Conservation (phyloP, 2,329 filamentous ascomycete species). For the Fusarium avenaceum region DNA sequence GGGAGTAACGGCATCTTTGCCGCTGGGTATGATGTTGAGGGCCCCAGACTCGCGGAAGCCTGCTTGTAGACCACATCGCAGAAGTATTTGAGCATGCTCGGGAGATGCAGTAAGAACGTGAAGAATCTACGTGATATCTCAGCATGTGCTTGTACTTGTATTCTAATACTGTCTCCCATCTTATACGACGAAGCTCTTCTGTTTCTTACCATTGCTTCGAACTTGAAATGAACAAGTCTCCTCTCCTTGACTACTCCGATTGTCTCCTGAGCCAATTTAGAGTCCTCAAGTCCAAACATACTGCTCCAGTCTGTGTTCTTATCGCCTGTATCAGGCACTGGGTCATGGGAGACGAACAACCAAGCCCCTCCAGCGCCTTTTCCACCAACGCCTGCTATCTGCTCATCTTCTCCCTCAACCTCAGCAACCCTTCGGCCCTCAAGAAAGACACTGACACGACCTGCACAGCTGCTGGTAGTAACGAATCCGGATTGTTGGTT, state of each 20-base stretch:
- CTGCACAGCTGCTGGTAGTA: constrained; percentile 94
- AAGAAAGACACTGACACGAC: constrained; percentile 87
- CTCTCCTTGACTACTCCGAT: constrained; percentile 49
- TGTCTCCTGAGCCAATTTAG: constrained; percentile 46
- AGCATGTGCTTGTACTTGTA: constrained; percentile 38
- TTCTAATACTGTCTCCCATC: constrained; percentile 43
- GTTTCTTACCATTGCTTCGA: constrained; percentile 87
- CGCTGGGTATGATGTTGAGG: constrained; percentile 68
- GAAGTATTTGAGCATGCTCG: constrained; percentile 78
- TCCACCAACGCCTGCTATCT: constrained; percentile 76
- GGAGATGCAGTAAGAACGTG: constrained; percentile 85
- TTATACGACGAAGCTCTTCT: constrained; percentile 4
- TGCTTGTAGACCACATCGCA: constrained; percentile 81
- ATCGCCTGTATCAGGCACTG: constrained; percentile 60
- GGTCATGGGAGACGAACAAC: constrained; percentile 90
- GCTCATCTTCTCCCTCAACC: constrained; percentile 41
- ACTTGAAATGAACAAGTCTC: constrained; percentile 85
- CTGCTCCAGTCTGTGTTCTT: constrained; percentile 52
- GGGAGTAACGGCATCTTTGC: constrained; percentile 63
- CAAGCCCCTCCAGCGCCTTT: constrained; percentile 88
- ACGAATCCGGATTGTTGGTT: constrained; percentile 82
- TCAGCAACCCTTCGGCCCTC: constrained; percentile 73
- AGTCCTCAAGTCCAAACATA: constrained; percentile 46
- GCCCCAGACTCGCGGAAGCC: constrained; percentile 94
- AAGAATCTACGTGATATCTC: constrained; percentile 74